Conservation (phyloP, 768 basidiomycete genomes). For the Suillus subaureus region DNA sequence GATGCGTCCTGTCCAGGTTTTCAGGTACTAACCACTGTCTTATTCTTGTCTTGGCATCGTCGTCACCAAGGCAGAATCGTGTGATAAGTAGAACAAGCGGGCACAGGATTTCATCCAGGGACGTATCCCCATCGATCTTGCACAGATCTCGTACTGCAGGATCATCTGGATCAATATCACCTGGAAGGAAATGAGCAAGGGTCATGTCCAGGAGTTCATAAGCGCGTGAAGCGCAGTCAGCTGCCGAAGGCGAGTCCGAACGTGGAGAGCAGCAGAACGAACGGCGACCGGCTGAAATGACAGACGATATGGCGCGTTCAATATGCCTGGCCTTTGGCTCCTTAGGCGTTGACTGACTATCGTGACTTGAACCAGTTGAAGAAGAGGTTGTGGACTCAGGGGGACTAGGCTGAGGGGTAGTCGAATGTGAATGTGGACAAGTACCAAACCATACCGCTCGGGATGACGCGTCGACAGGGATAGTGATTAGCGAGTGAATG, state of each 20-base stretch:
- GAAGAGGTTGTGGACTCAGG: slow-evolving; percentile 22
- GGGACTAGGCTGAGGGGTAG: slow-evolving; percentile 37
- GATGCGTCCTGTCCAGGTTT: slow-evolving; percentile 75
- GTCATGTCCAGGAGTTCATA: slow-evolving; percentile 68
- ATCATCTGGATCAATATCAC: slow-evolving; percentile 64
- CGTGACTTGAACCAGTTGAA: not conserved
- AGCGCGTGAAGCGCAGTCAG: slow-evolving; percentile 62
- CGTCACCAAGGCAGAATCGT: slow-evolving; percentile 67
- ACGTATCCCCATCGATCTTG: slow-evolving; percentile 52
- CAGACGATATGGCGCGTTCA: slow-evolving; percentile 30
- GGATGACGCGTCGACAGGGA: slow-evolving; percentile 66
- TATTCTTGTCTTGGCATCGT: slow-evolving; percentile 54
- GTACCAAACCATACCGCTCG: slow-evolving; percentile 64
- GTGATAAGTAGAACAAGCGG: slow-evolving; percentile 79
- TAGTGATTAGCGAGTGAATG: slow-evolving; percentile 78
- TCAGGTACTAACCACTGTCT: slow-evolving; percentile 74
- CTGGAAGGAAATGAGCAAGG: slow-evolving; percentile 67
- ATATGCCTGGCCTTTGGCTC: slow-evolving; percentile 26
- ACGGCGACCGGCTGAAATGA: slow-evolving; percentile 32
- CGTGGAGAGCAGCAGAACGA: slow-evolving; percentile 47
- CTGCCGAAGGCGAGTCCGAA: slow-evolving; percentile 28
- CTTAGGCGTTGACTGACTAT: slow-evolving; percentile 15
- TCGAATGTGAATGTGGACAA: slow-evolving; percentile 35
- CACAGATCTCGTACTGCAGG: slow-evolving; percentile 53
- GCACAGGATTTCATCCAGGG: slow-evolving; percentile 76